Percentiles rank a stretch among this genome's conserved stretches.
phyloP scores from a whole-genome alignment of 1,139 yeast genomes.

The Starmera stellimalicola region DNA sequence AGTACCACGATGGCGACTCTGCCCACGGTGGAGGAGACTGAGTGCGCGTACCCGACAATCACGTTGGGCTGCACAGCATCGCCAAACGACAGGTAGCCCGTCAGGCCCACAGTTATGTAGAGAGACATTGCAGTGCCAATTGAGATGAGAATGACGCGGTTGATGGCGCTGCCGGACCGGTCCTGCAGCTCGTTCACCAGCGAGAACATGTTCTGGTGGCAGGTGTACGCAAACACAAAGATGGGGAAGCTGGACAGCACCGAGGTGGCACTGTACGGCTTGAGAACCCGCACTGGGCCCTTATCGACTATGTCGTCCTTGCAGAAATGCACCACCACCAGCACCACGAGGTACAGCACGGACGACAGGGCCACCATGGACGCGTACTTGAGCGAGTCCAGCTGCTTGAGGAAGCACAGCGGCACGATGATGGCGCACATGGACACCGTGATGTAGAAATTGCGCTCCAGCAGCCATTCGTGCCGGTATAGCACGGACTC shows the following conservation, averaged over 20 bases:
- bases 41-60: slow-evolving; percentile 59
- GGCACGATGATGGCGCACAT: slow-evolving; percentile 49
- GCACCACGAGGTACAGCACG: slow-evolving; percentile 53
- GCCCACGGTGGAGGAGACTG: slow-evolving; percentile 54
- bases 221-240: slow-evolving; percentile 71
- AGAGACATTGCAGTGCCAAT: slow-evolving; percentile 49
- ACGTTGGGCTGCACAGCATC: slow-evolving; percentile 56
- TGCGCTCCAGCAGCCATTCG: slow-evolving; percentile 32
- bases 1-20: slow-evolving; percentile 60
- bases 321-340: slow-evolving; percentile 50
- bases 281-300: slow-evolving; percentile 29
- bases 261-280: slow-evolving; percentile 27
- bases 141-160: slow-evolving; percentile 44
- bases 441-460: slow-evolving; percentile 57
- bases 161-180: slow-evolving; percentile 42
- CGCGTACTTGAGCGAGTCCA: slow-evolving; percentile 63
- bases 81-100: slow-evolving; percentile 69
- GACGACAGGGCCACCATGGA: slow-evolving; percentile 60
- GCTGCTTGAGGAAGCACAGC: slow-evolving; percentile 50
- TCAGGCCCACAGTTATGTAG: slow-evolving; percentile 52
- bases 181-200: slow-evolving; percentile 57
- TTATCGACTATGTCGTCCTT: slow-evolving; percentile 30
- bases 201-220: slow-evolving; percentile 76
- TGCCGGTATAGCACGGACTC: slow-evolving; percentile 12
- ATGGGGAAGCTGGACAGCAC: slow-evolving; percentile 51